These are phyloP conservation scores for Blastocrithidia nonstop DNA, from an alignment of 208 protist species.

Conservation along the genomic window DNA sequence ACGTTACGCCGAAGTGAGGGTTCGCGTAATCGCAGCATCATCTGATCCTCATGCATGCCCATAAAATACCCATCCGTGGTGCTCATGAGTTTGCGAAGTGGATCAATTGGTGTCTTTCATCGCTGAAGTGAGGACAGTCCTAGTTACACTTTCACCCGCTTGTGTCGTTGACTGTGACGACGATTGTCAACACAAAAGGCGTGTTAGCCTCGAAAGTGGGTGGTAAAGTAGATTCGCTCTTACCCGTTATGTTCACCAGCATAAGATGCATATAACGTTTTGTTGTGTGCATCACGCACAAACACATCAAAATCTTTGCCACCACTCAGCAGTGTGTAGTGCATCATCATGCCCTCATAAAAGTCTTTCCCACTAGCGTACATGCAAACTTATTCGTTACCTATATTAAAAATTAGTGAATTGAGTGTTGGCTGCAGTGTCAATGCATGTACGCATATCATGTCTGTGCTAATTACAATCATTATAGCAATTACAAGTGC, in stretches of 20 bases:
- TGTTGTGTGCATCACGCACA: constrained; percentile 33
- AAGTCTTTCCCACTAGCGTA: constrained; percentile 34
- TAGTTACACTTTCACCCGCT: constrained; percentile 56
- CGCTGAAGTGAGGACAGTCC: constrained; percentile 56
- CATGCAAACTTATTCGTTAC: constrained; percentile 55
- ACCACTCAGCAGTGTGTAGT: constrained; percentile 52
- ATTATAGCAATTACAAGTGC: no score
- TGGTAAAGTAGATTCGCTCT: constrained; percentile 70
- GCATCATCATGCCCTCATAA: constrained; percentile 53
- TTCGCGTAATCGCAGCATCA: constrained; percentile 55
- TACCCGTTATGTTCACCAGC: constrained; percentile 53
- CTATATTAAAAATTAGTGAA: constrained; percentile 38
- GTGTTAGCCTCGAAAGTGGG: constrained; percentile 33
- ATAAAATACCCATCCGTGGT: constrained; percentile 52
- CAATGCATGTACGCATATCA: constrained; percentile 14
- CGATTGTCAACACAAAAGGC: constrained; percentile 73
- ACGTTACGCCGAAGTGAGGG: constrained; percentile 26
- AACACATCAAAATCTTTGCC: constrained; percentile 57
- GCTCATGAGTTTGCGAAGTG: constrained; percentile 45
- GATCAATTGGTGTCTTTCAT: constrained; percentile 64
- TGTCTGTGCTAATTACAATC: no score
- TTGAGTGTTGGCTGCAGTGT: constrained; percentile 32
- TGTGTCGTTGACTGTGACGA: constrained; percentile 22
- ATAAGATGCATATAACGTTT: constrained; percentile 52
- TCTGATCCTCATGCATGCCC: constrained; percentile 66